Evolutionary conservation across 1,139 yeast species (phyloP), one percentile per base, ranked within the genome.

Genomic region (Saccharomyces hybrid): DNA sequence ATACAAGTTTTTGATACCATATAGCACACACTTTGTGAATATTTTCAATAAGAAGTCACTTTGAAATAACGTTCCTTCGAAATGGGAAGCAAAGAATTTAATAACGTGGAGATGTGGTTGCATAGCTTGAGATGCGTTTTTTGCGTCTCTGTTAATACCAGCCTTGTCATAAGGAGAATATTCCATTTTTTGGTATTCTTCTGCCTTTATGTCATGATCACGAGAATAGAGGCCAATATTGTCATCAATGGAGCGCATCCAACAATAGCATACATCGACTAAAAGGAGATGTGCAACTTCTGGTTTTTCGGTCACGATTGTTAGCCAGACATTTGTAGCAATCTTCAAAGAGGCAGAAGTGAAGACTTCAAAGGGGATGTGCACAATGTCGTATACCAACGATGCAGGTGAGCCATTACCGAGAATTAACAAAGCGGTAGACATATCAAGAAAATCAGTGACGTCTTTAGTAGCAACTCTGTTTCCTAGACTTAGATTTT

Each of bases 111-210:
- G 72, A 68, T 93, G 98, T 0, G 96, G 88, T 55, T 84, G 85
- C 62, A 89, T 76, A n/a, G 76, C 71, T 53, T 77, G 73, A 7
- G 77, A 74, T 0, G 82, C 81, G 3, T 69, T 59, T 3, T 71
- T 70, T 1, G 89, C 82, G 38, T 75, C 71, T 59, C 78, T 78
- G 57, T 81, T 79, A n/a, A 84, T 77, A 8, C 74, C 77, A 48
- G 76, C 76, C 61, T 82, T 83, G 71, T 87, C 85, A 52, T 95
- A 83, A 14, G 99, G 98, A 0, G 90, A 76, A 66, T 95, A 95
- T 62, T 88, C 96, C 99, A 93, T 93, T 57, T 76, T 78, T 59
- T 79, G 74, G 65, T 77, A 86, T 56, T 85, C 89, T 6, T 95
- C 86, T 52, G 76, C 76, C 1, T 65, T 66, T n/a, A 82, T 69